phyloP scores from a whole-genome alignment of 768 basidiomycete genomes.

The Krasilnikovozyma curviuscula region DNA sequence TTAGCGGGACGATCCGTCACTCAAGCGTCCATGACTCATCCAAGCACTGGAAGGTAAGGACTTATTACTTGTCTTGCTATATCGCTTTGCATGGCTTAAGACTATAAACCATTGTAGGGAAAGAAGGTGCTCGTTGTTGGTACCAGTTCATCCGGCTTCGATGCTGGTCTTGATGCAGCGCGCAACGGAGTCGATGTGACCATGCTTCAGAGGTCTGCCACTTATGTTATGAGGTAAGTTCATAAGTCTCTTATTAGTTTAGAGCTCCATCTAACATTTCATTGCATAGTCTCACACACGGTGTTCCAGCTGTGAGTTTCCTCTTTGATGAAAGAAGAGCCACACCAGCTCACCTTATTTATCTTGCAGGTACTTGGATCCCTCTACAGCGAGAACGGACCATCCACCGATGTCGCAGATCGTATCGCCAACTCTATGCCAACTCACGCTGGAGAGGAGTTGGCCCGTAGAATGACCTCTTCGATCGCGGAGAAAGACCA shows the following conservation, averaged over 20 bases:
- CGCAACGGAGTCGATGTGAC: conserved; percentile 3
- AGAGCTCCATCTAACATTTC: not conserved
- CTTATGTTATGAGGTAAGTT: not conserved
- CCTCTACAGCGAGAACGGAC: conserved; percentile 34
- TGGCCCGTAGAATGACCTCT: conserved; percentile 28
- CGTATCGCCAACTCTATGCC: conserved; percentile 35
- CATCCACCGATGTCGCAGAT: conserved; percentile 36
- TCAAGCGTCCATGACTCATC: conserved; percentile 17
- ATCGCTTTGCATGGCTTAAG: too few species aligned
- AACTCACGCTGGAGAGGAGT: conserved; percentile 23
- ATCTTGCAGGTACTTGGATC: conserved; percentile 15
- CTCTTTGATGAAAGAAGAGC: conserved; percentile 1
- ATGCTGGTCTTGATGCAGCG: not conserved
- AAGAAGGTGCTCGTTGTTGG: conserved; percentile 18
- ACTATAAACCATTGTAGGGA: too few species aligned
- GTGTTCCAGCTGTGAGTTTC: conserved; percentile 12
- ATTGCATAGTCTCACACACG: not conserved
- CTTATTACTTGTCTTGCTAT: too few species aligned
- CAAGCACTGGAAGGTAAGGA: conserved; percentile 20
- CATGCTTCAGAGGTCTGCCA: conserved; percentile 3
- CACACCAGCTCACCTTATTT: not conserved
- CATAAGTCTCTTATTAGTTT: not conserved
- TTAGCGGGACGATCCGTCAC: conserved; percentile 17
- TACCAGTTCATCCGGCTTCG: not conserved
- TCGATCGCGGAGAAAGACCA: conserved; percentile 9